Base-by-base conservation (phyloP, 495 filamentous ascomycete genomes). In the Beverwykella pulmonaria region DNA sequence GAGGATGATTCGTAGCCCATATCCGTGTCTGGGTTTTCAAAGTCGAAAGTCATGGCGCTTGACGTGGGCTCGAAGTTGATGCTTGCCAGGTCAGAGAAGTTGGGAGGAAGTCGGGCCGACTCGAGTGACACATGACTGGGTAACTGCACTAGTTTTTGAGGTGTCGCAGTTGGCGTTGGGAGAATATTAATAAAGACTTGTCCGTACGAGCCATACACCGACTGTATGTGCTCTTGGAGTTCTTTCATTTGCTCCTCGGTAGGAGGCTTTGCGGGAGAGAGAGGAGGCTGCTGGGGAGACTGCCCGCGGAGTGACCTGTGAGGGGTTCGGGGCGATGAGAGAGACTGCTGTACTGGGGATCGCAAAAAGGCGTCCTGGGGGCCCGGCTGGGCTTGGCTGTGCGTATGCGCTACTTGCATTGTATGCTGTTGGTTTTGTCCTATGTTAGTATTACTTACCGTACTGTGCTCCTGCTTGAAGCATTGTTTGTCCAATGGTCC, bases 341-440 rank as follows among this genome's bases (percentile, higher is more conserved):
- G 62, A 57, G 56, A 67, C 17, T 66, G 53, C 65, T 65, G 72
- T 74, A 63, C 61, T 70, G 64, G 57, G 53, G 71, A 67, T 67
- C 71, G 76, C 53, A 75, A 57, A 26, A 74, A 71, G 44, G 75
- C 59, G 10, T 67, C 53, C 47, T 74, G 75, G 67, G 76, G 76
- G 77, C 85, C 85, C 83, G 84, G 87, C 83, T 87, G 86, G 80
- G 80, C 80, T 78, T 82, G 64, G 61, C 73, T 73, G 63, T 90
- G 88, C 82, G 89, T 86, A 84, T 90, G 90, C 83, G 84, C 80
- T 86, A 87, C 87, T 85, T 84, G 87, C 82, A 87, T 77, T 65
- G 78, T 76, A 79, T 86, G 84, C 79, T 87, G 86, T 78, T 68
- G 59, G 63, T 67, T 68, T 79, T 82, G 82, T 86, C 82, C 83